phyloP scores from a whole-genome alignment of 257 asterid species.

The Lithospermum erythrorhizon region DNA sequence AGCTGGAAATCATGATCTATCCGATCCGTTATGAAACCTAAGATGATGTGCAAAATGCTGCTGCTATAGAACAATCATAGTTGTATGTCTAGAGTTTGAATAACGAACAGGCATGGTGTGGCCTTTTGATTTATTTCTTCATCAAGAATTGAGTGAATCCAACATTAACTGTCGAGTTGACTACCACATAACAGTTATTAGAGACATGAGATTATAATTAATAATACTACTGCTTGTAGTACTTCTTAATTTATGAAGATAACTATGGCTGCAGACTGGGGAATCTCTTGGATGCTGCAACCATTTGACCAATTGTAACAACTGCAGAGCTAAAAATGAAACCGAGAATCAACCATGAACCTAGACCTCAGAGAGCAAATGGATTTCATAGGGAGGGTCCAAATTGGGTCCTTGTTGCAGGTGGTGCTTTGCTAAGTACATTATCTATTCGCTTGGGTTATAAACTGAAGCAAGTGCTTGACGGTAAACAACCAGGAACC shows the following conservation, averaged over 20 bases:
- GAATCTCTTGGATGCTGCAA: not conserved
- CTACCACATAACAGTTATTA: not conserved
- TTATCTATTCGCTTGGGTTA: slow-evolving; percentile 68
- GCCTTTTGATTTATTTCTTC: not conserved
- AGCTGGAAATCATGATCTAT: not conserved
- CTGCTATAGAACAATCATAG: not conserved
- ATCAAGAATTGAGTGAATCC: not conserved
- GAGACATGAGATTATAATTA: not conserved
- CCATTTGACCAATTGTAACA: slow-evolving; percentile 10
- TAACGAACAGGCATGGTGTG: not conserved
- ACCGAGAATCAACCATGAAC: slow-evolving; percentile 35
- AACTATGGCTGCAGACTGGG: not conserved
- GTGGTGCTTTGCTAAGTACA: slow-evolving; percentile 71
- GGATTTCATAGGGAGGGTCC: slow-evolving; percentile 53
- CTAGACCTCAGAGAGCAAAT: slow-evolving; percentile 32
- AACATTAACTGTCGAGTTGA: not conserved
- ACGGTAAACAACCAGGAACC: slow-evolving; percentile 38
- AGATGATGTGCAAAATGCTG: not conserved
- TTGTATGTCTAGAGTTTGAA: not conserved
- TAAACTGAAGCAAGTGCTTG: slow-evolving; percentile 70
- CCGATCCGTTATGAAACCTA: not conserved
- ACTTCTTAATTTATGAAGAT: too few relatives aligned
- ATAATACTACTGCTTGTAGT: too few relatives aligned
- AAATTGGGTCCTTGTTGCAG: slow-evolving; percentile 77
- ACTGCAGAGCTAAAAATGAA: slow-evolving; percentile 34